These are phyloP conservation scores for Gynochthodes officinalis DNA, from an alignment of 257 asterid genomes.

Conservation along the genomic window DNA sequence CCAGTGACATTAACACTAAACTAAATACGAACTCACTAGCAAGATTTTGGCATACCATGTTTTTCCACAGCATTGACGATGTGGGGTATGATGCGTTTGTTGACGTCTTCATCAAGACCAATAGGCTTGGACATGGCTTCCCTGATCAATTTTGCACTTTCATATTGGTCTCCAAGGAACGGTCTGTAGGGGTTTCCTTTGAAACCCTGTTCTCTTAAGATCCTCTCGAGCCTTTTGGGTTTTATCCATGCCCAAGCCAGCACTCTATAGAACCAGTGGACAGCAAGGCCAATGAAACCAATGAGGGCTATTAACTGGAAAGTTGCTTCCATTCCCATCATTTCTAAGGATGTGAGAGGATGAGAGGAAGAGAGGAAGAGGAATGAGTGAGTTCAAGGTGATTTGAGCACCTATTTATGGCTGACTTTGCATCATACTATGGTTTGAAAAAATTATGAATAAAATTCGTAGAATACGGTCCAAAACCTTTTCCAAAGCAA, in stretches of 20 bases:
- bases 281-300: background rate
- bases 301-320: background rate
- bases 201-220: constrained; percentile 14
- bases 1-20: too few species aligned
- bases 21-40: too few species aligned
- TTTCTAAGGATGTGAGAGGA: background rate
- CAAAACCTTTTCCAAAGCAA: too few species aligned
- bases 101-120: constrained; percentile 10
- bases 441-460: too few species aligned
- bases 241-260: constrained; percentile 11
- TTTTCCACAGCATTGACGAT: constrained; percentile 10
- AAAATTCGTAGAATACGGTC: too few species aligned
- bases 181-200: constrained; percentile 9
- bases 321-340: background rate
- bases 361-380: background rate
- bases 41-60: constrained; percentile 1
- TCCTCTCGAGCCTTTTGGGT: constrained; percentile 14
- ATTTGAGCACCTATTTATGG: too few species aligned
- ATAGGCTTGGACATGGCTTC: constrained; percentile 16
- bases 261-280: background rate
- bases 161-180: constrained; percentile 9
- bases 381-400: background rate
- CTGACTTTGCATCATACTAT: too few species aligned
- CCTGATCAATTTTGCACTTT: constrained; percentile 15
- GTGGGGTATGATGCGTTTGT: constrained; percentile 13